Evolutionary conservation across 2,329 filamentous ascomycete species (phyloP), one percentile per base, ranked within the genome.

Genomic region (Coniochaeta hoffmannii): DNA sequence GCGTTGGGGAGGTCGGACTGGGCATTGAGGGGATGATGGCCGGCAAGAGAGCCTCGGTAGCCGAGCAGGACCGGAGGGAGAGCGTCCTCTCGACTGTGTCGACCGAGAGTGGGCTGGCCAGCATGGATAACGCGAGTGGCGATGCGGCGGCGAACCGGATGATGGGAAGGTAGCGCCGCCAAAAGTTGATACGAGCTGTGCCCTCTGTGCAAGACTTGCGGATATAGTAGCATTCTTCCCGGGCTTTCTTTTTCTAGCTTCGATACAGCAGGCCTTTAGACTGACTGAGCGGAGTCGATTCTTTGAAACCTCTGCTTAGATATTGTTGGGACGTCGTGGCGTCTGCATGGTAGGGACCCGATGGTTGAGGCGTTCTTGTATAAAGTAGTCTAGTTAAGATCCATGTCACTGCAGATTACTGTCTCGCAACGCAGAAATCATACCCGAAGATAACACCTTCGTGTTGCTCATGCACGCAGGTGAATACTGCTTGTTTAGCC

Each of bases 1-100:
- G 92, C 35, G 87, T 97, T 1, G 95, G 94, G 53, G 93, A 97
- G 72, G 83, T 88, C 2, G 79, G 76, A 17, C 68, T 87, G 0
- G 83, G 81, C 3, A 82, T 85, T 53, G 72, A 77, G 58, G 75
- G 75, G 2, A 75, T 82, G 75, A 64, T 66, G 19, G 36, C 51
- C 11, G 34, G 38, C 19, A 36, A 38, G 52, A 46, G 24, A 28
- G 35, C 17, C 17, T 17, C 2, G 32, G 46, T 10, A 35, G 50
- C 19, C 50, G 24, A 56, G 57, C 19, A 56, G 53, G 34, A 17
- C 55, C 46, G 53, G 36, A 28, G 57, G 60, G 12, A 55, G 57
- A 19, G 58, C 62, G 51, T 63, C 32, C 56, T 63, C 12, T 58
- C 58, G 17, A 50, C 56, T 9, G 53, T 55, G 28, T 54, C 56